phyloP scores from a whole-genome alignment of 108 stramenopile genomes.

The Pseudonitzschia multiseries region DNA sequence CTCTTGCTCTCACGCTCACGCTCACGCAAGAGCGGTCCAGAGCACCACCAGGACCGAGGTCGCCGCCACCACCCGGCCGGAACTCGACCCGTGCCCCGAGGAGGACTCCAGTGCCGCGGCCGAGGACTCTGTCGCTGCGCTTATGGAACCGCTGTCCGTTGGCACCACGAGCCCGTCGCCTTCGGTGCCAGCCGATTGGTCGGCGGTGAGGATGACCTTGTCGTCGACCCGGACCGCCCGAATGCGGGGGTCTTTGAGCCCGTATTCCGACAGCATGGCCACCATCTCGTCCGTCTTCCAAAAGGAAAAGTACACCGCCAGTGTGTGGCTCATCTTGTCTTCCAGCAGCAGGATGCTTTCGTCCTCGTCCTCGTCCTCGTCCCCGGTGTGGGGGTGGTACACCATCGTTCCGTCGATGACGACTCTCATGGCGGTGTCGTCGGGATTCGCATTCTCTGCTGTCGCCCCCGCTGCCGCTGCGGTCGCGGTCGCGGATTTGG shows the following conservation, averaged over 20 bases:
- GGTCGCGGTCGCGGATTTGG: not conserved
- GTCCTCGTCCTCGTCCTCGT: not conserved
- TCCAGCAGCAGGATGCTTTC: not conserved
- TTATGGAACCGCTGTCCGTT: not conserved
- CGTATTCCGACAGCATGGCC: not conserved
- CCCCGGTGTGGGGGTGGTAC: too few species aligned
- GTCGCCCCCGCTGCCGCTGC: not conserved
- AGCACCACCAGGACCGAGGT: too few species aligned
- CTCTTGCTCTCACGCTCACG: too few species aligned
- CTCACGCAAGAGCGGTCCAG: too few species aligned
- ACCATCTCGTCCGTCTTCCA: conserved; percentile 11
- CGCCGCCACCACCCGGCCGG: too few species aligned
- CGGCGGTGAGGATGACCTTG: not conserved
- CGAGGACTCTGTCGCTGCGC: too few species aligned
- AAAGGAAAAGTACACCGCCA: conserved; percentile 6
- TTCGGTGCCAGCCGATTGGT: too few species aligned
- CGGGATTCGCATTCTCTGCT: not conserved
- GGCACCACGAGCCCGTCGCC: not conserved
- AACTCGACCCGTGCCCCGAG: too few species aligned
- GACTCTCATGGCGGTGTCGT: conserved; percentile 8
- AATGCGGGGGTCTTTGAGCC: not conserved
- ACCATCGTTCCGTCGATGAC: conserved; percentile 4
- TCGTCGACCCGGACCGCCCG: not conserved
- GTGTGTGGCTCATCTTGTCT: conserved; percentile 7
- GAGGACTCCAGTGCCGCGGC: too few species aligned